phyloP scores from a whole-genome alignment of 2,329 filamentous ascomycete genomes.

The Ustilaginoidea virens region DNA sequence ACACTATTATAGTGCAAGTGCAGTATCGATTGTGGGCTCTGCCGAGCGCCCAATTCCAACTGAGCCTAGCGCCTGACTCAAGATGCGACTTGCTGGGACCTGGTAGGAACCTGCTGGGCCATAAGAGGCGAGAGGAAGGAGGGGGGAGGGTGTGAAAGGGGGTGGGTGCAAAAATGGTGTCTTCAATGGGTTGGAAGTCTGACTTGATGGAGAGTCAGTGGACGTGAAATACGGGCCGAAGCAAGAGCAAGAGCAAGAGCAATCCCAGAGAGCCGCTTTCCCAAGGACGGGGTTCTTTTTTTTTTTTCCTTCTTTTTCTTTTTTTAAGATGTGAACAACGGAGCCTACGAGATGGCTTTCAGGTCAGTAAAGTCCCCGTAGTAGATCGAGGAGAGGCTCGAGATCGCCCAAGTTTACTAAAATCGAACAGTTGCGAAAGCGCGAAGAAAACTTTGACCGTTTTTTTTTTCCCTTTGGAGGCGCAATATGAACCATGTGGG shows the following conservation, averaged over 20 bases:
- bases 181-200: constrained; percentile 3
- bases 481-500: background rate
- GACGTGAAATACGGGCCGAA: constrained; percentile 1
- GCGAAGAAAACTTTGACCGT: background rate
- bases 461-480: background rate
- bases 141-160: background rate
- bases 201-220: constrained; percentile 3
- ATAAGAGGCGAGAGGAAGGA: constrained; percentile 1
- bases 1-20: constrained; percentile 26
- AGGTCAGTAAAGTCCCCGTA: no score
- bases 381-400: no score
- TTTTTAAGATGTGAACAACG: no score
- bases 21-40: constrained; percentile 15
- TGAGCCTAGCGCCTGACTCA: constrained; percentile 19
- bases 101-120: constrained; percentile 2
- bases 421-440: no score
- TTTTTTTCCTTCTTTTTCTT: no score
- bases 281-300: background rate
- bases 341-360: no score
- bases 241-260: constrained; percentile 1
- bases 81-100: constrained; percentile 9
- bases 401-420: no score
- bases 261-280: constrained; percentile 3
- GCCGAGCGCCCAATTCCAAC: constrained; percentile 18
- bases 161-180: constrained; percentile 1